Evolutionary conservation across 2,329 filamentous ascomycete species (phyloP).

Genomic region (Colletotrichum agaves): DNA sequence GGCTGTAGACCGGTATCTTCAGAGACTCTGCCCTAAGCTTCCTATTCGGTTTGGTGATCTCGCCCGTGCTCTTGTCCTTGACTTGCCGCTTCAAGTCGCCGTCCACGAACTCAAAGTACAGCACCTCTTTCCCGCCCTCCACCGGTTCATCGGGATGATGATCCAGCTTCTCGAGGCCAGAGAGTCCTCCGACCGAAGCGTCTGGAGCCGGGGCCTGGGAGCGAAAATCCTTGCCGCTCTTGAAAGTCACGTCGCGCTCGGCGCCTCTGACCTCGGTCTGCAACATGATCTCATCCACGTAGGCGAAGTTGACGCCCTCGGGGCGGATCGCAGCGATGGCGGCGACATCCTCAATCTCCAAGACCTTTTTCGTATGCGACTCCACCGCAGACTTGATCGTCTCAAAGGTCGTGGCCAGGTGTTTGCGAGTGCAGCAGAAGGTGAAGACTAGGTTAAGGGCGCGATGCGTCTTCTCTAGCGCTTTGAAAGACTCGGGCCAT

Average conservation of each 20-base stretch:
- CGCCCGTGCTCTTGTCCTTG: constrained; percentile 75
- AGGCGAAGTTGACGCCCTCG: constrained; percentile 81
- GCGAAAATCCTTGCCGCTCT: constrained; percentile 63
- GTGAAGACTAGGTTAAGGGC: constrained; percentile 94
- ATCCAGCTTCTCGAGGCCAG: constrained; percentile 58
- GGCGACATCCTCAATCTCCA: constrained; percentile 83
- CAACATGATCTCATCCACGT: constrained; percentile 85
- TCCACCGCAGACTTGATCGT: constrained; percentile 89
- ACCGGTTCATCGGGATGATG: constrained; percentile 43
- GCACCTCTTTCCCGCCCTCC: constrained; percentile 69
- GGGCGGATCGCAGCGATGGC: constrained; percentile 83
- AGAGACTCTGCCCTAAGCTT: constrained; percentile 81
- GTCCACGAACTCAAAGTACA: constrained; percentile 93
- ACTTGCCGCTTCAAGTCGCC: constrained; percentile 89
- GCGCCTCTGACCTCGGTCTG: constrained; percentile 81
- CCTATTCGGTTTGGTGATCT: constrained; percentile 73
- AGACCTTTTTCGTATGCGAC: constrained; percentile 76
- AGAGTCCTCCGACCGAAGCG: constrained; percentile 66
- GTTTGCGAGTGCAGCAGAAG: constrained; percentile 92
- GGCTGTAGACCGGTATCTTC: constrained; percentile 92
- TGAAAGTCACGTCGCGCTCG: constrained; percentile 72
- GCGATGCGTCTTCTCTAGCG: constrained; percentile 79
- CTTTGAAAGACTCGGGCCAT: constrained; percentile 82
- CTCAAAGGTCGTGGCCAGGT: constrained; percentile 90
- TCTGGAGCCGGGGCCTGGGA: constrained; percentile 62